Percentiles rank a stretch among this genome's conserved stretches.
phyloP scores from a whole-genome alignment of 75 land plant genomes.

The Pinus tabuliformis region DNA sequence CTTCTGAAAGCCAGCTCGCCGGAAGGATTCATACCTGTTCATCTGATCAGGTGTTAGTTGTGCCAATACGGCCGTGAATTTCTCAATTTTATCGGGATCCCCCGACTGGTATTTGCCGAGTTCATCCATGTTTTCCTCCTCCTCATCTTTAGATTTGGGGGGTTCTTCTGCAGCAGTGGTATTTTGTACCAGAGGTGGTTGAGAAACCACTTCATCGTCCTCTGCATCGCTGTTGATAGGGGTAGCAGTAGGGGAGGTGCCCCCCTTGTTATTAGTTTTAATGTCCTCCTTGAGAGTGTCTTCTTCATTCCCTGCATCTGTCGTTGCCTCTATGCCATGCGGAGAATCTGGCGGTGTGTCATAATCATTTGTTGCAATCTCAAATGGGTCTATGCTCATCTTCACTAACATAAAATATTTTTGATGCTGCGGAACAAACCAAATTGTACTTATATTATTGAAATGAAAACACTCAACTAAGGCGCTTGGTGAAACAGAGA shows the following conservation, averaged over 20 bases:
- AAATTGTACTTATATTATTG: neutral
- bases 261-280: neutral
- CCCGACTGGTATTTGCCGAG: neutral
- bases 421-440: neutral
- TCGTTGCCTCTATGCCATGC: neutral
- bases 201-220: neutral
- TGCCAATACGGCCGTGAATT: conserved; percentile 60
- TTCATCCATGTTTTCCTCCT: neutral
- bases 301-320: neutral
- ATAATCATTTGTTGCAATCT: neutral
- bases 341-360: conserved; percentile 3
- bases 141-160: neutral
- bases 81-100: neutral
- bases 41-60: conserved; percentile 92
- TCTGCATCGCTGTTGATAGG: neutral
- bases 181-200: neutral
- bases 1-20: conserved; percentile 90
- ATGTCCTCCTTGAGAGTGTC: neutral
- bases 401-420: neutral
- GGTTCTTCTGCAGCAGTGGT: neutral
- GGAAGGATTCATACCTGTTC: conserved; percentile 91
- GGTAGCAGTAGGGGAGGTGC: neutral
- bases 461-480: too few relatives aligned
- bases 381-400: conserved; percentile 5
- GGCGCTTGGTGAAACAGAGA: too few relatives aligned